These are phyloP conservation scores for Ceratocystis variospora DNA, from an alignment of 2,329 filamentous ascomycete species.

Conservation along the genomic window DNA sequence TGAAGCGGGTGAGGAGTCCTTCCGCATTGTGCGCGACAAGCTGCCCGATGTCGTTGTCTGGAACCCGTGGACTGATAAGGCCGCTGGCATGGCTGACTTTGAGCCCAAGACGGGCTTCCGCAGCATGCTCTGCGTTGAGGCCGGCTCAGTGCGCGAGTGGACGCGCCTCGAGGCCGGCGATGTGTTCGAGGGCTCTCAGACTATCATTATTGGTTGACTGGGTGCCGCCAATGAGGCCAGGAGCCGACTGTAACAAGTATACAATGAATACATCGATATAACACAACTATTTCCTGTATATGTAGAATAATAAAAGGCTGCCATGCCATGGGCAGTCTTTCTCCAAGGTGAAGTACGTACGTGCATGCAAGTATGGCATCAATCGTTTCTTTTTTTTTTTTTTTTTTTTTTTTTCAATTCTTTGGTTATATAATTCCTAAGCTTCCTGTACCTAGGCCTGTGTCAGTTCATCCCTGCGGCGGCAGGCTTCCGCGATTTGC, in stretches of 20 bases:
- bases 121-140: slow-evolving; percentile 89
- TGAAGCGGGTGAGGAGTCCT: slow-evolving; percentile 49
- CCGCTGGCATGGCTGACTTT: slow-evolving; percentile 72
- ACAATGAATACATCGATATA: background rate
- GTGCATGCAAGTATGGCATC: background rate
- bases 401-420: no score
- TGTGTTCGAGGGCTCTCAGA: slow-evolving; percentile 48
- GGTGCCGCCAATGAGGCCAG: background rate
- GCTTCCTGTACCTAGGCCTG: background rate
- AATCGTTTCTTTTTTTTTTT: no score
- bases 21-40: slow-evolving; percentile 69
- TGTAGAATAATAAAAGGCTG: background rate
- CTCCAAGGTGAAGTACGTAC: background rate
- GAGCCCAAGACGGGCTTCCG: slow-evolving; percentile 78
- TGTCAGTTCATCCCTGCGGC: background rate
- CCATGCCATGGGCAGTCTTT: background rate
- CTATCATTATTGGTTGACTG: slow-evolving; percentile 28
- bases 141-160: slow-evolving; percentile 71
- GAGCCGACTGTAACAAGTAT: background rate
- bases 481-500: slow-evolving; percentile 26
- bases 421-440: background rate
- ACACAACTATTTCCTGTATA: background rate
- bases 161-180: slow-evolving; percentile 71
- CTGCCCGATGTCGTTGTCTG: slow-evolving; percentile 83
- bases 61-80: slow-evolving; percentile 91